Base-by-base conservation (phyloP, 1,284 basidiomycete species). In the Moniliella sp. region DNA sequence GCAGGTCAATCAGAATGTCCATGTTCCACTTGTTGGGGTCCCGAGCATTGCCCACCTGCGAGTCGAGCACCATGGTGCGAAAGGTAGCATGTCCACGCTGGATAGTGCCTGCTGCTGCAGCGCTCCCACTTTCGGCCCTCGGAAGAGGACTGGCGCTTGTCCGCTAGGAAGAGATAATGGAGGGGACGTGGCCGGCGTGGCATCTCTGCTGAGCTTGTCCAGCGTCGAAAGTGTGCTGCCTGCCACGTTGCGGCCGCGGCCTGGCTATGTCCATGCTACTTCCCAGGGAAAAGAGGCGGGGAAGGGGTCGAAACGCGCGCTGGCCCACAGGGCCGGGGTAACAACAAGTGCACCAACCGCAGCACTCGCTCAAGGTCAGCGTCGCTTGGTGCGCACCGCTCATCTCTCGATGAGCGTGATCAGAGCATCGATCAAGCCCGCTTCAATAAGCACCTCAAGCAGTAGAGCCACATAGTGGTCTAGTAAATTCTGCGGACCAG, bases 401-500 rank as follows among this genome's bases (percentile, higher is more conserved):
- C 40, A 18, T 14, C 46, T 40, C 29, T 55, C 39, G 26, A 59
- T 42, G 9, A 54, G 42, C 16, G 42, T 39, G 13, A 57, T 48
- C 1, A 59, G 36, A 2, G 52, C 53, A 17, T 50, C 48, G 15
- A 54, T 33, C 1, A 97, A 64, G 5, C 86, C 88, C 2, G 79
- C 76, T 45, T 86, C 77, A 10, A 77, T 73, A 38, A 94, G 75
- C 3, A 93, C 71, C 9, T 81, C 67, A 5, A 94, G 68, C 2
- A 97, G 65, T n/a, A 99, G 66, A 0, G 78, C 77, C 27, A 88
- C 72, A 55, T 83, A 99, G 52, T 97, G 88, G 52, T 94, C 84
- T 2, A 83, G 76, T 4, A 94, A 63, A 46, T 78, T 86, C 25
- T 83, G 75, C 10, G 7, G 21, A 23, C 7, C n/a, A 7, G 21